A percentile compares a stretch with the other conserved stretches of the same genome.
Evolutionary conservation across 805 yeast species (phyloP).

Genomic region (Wickerhamomyces pijperi): DNA sequence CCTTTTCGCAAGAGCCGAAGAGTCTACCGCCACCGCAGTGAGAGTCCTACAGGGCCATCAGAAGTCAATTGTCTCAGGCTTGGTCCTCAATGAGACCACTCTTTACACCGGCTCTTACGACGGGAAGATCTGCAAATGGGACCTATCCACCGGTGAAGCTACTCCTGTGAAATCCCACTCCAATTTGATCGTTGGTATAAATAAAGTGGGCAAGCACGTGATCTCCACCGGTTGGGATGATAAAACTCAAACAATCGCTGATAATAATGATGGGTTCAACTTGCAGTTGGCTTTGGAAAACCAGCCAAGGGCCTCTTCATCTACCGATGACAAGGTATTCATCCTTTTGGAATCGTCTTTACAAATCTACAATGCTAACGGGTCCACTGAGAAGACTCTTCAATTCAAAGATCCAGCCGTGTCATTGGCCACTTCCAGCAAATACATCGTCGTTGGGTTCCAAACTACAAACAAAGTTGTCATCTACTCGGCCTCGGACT

Average conservation of each 20-base stretch:
- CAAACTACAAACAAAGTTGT: constrained; percentile 26
- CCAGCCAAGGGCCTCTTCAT: constrained; percentile 41
- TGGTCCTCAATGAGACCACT: constrained; percentile 14
- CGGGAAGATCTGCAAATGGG: constrained; percentile 64
- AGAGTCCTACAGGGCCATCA: constrained; percentile 65
- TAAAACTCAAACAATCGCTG: constrained; percentile 33
- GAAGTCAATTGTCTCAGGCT: constrained; percentile 58
- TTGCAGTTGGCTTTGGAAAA: constrained; percentile 18
- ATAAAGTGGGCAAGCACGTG: constrained; percentile 17
- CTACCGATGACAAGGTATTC: constrained; percentile 25
- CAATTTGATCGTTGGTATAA: constrained; percentile 54
- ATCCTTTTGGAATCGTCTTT: constrained; percentile 27
- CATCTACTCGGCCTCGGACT: constrained; percentile 23
- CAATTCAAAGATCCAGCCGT: constrained; percentile 30
- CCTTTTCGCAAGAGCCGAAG: constrained; percentile 35
- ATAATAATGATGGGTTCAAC: constrained; percentile 11
- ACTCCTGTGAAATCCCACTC: constrained; percentile 36
- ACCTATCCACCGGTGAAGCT: constrained; percentile 24
- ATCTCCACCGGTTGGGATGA: constrained; percentile 88
- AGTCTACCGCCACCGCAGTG: constrained; percentile 14
- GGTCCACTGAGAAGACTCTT: constrained; percentile 17
- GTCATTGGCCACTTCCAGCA: constrained; percentile 32
- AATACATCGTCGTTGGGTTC: constrained; percentile 39
- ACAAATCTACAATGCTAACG: constrained; percentile 21
- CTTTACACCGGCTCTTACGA: constrained; percentile 70